A percentile compares a stretch with the other conserved stretches of the same genome.
Conservation (phyloP, 140 eudicot genomes). For the Anethum foeniculum region DNA sequence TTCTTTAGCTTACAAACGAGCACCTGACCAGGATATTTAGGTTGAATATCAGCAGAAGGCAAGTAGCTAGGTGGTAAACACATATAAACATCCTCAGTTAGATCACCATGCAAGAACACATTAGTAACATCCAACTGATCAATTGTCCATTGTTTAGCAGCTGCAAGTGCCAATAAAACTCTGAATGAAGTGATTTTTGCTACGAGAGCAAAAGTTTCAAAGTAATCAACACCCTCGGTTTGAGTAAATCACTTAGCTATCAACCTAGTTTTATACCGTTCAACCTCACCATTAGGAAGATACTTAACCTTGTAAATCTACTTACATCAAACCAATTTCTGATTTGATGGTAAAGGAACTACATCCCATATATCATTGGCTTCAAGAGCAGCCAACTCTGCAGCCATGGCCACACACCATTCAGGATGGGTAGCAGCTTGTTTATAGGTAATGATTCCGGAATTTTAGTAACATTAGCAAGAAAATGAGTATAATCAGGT, state of each 20-base stretch:
- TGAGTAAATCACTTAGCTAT: neutral
- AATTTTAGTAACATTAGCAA: neutral
- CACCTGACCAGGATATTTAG: neutral
- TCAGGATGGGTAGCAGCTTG: neutral
- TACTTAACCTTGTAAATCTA: neutral
- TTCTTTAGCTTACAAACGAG: neutral
- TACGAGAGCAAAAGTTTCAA: neutral
- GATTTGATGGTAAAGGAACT: neutral
- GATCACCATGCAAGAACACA: neutral
- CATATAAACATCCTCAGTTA: neutral
- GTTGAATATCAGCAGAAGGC: neutral
- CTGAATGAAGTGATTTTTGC: neutral
- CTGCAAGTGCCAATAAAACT: neutral
- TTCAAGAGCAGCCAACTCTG: too few relatives aligned
- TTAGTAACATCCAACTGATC: neutral
- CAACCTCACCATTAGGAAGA: neutral
- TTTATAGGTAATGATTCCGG: neutral
- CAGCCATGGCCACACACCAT: too few relatives aligned
- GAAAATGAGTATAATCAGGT: neutral
- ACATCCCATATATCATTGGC: neutral
- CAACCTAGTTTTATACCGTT: neutral
- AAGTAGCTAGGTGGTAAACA: neutral
- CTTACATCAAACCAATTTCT: neutral
- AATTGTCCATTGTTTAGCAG: neutral
- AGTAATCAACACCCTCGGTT: neutral